Evolutionary conservation across 352 stramenopile genomes (phyloP), one percentile per base, ranked within the genome.

Genomic region (Discostella stelligera): DNA sequence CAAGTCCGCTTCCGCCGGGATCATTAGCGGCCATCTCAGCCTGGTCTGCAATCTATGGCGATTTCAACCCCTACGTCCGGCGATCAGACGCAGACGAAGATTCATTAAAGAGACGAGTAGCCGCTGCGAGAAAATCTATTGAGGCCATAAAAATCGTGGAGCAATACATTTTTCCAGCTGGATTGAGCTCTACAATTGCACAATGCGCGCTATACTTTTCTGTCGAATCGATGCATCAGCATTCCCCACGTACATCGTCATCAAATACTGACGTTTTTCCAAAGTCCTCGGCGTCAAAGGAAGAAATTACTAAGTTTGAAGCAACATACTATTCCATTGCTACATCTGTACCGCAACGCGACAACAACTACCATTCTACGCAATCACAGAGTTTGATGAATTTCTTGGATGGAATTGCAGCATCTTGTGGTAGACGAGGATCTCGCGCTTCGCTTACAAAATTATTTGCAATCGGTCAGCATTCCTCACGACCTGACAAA

Each of bases 371-470:
- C 46, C 3, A 23, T 37, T 49, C 55, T 49, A 18, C 25, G 41
- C 53, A 66, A 62, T 59, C 58, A 27, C 46, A 77, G 27, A 46
- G 66, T 53, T 64, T 89, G 30, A 44, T 78, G 72, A 69, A 85
- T 53, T 81, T 90, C 56, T 66, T 89, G 58, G 58, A 83, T 21
- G 74, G 66, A 44, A 65, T 82, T 53, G 76, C 74, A 54, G 44
- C 49, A 32, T 82, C 74, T 3, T 77, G 66, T 62, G 74, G 74
- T 32, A 70, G 74, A 25, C 50, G 74, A 54, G 74, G 74, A 25
- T 82, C 56, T 72, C 73, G 67, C 80, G 53, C 68, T 8, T 74
- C 64, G 18, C 50, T 72, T 27, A 71, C 64, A 16, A 79, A 72
- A 54, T 50, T 79, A 50, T 82, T 78, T 68, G 30, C 61, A 46